A percentile compares a stretch with the other conserved stretches of the same genome.
Evolutionary conservation across 441 rosid genomes (phyloP).

Genomic region (Viola pubescens): DNA sequence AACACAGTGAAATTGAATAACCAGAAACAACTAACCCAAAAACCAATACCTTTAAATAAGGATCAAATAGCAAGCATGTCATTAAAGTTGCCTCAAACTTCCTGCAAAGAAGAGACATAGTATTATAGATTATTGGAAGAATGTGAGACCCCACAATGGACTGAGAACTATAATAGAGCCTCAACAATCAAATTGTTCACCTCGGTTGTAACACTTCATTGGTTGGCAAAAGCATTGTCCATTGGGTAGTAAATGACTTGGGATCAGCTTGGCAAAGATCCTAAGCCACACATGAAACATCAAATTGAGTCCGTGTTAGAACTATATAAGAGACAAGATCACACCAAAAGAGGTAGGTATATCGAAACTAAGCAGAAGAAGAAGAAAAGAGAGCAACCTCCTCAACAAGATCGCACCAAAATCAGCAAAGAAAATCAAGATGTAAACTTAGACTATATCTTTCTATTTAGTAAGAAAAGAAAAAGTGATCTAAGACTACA

Average conservation of each 20-base stretch:
- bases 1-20: neutral
- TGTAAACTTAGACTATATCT: neutral
- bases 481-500: neutral
- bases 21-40: slow-evolving; percentile 13
- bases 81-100: slow-evolving; percentile 72
- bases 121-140: neutral
- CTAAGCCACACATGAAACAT: slow-evolving; percentile 27
- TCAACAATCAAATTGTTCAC: slow-evolving; percentile 28
- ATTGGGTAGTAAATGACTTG: slow-evolving; percentile 72
- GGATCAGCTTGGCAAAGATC: slow-evolving; percentile 89
- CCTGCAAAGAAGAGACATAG: slow-evolving; percentile 33
- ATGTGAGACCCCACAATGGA: slow-evolving; percentile 12
- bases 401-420: neutral
- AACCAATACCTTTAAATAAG: slow-evolving; percentile 62
- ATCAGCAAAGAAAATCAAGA: neutral
- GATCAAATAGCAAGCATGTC: slow-evolving; percentile 85
- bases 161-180: slow-evolving; percentile 4
- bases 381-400: neutral
- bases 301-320: slow-evolving; percentile 9
- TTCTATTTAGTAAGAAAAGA: neutral
- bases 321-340: slow-evolving; percentile 2
- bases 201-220: slow-evolving; percentile 71
- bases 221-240: slow-evolving; percentile 89
- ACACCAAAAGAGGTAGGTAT: neutral
- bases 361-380: neutral